phyloP scores from a whole-genome alignment of 768 basidiomycete species.

The Dioszegia aurantiaca region DNA sequence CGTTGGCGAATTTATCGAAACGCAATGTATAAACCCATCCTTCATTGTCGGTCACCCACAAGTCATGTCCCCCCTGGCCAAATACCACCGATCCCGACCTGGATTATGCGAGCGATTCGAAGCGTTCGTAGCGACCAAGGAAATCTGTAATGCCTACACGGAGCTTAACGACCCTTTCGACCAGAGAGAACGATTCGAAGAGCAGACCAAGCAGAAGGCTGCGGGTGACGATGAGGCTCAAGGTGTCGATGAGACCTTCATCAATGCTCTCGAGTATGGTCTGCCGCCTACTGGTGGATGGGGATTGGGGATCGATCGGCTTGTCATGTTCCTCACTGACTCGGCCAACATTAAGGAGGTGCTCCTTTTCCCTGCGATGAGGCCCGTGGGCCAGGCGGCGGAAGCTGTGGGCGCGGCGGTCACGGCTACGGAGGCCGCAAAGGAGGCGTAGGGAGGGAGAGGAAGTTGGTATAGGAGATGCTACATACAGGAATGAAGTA shows the following conservation, averaged over 20 bases:
- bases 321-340: slow-evolving; percentile 98
- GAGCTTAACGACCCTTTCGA: slow-evolving; percentile 89
- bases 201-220: slow-evolving; percentile 87
- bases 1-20: slow-evolving; percentile 96
- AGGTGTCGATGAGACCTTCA: slow-evolving; percentile 90
- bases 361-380: slow-evolving; percentile 94
- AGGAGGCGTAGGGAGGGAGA: slow-evolving; percentile 23
- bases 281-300: slow-evolving; percentile 96
- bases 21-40: slow-evolving; percentile 88
- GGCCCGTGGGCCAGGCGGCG: slow-evolving; percentile 60
- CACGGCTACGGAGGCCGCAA: slow-evolving; percentile 42
- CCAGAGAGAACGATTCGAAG: slow-evolving; percentile 91
- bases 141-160: slow-evolving; percentile 98
- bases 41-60: slow-evolving; percentile 99
- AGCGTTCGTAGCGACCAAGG: slow-evolving; percentile 95
- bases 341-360: slow-evolving; percentile 98
- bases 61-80: slow-evolving; percentile 99
- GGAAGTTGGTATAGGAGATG: neutral
- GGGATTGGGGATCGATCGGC: slow-evolving; percentile 91
- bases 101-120: slow-evolving; percentile 99
- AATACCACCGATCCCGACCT: slow-evolving; percentile 94
- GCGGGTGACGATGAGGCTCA: slow-evolving; percentile 98
- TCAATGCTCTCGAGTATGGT: slow-evolving; percentile 96
- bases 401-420: slow-evolving; percentile 47
- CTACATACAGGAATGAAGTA: neutral